Base-by-base conservation (phyloP, 2,329 filamentous ascomycete species). In the Falciphora oryzae region DNA sequence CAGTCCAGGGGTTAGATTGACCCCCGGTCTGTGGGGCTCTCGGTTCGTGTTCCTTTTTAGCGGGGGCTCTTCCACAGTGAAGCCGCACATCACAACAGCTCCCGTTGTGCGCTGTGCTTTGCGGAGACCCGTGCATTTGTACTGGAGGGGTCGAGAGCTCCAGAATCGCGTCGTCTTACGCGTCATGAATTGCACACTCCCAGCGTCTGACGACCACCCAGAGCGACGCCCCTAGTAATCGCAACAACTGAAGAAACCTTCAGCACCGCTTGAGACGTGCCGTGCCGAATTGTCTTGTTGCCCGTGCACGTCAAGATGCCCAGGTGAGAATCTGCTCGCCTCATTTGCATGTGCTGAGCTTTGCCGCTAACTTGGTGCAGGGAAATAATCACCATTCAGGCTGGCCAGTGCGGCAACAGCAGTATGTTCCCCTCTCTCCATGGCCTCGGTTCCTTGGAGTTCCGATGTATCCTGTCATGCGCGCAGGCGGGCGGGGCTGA, bases 361-460 rank as follows among this genome's bases (percentile, higher is more conserved):
- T 22, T 25, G 44, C 44, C 44, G 59, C 66, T 71, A 58, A 72
- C 66, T 10, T 28, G 25, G 22, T 65, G 1, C 71, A 97, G 95
- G 79, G 95, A 99, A 86, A 99, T 99, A 73, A 99, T 99, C 79
- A 99, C 96, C 68, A 90, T 99, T 73, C 95, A 99, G 81, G 94
- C 96, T 69, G 95, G 95, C 85, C 95, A 98, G 80, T 98, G 95
- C 85, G 95, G 94, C 85, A 98, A 98, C 81, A 97, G 93, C 87
- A 94, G 93, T 97, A 76, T 83, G 91, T 90, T 68, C 67, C 66
- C 70, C 68, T 66, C 65, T 67, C 63, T 66, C 56, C 65, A 65
- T 67, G 64, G 65, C 65, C 65, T 29, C 27, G 25, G 22, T 22
- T 25, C n/a, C 10, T 3, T n/a, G 44, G 18, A 5, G 6, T n/a